Evolutionary conservation across 495 filamentous ascomycete species (phyloP).

Genomic region (Xylaria castorea): DNA sequence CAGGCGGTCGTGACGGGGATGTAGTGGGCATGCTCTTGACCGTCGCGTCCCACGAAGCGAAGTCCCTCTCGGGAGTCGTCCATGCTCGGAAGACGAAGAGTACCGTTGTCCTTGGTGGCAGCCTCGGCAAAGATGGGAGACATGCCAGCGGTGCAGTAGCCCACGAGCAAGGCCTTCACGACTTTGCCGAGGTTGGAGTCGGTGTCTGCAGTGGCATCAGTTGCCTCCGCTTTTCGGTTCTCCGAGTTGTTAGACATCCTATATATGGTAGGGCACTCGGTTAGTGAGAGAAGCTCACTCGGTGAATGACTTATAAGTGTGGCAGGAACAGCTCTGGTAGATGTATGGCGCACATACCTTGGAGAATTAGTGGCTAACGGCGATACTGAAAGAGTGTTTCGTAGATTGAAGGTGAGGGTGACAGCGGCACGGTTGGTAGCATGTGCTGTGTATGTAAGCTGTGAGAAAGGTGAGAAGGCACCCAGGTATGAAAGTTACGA

Average conservation of each 20-base stretch:
- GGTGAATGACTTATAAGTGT: background rate
- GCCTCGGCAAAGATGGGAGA: slow-evolving; percentile 10
- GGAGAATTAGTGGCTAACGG: background rate
- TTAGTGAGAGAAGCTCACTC: background rate
- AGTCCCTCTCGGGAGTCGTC: background rate
- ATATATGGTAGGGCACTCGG: background rate
- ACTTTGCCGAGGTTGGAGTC: background rate
- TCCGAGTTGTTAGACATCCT: slow-evolving; percentile 4
- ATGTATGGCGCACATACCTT: background rate
- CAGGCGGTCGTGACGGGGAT: background rate
- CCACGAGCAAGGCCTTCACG: slow-evolving; percentile 10
- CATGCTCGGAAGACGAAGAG: background rate
- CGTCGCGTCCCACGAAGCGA: slow-evolving; percentile 10
- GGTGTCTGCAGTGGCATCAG: slow-evolving; percentile 3
- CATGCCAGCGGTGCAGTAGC: background rate
- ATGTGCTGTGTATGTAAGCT: background rate
- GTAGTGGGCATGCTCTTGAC: background rate
- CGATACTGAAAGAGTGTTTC: background rate
- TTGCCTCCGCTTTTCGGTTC: background rate
- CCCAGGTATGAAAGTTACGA: background rate
- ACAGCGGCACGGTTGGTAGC: background rate
- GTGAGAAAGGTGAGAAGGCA: background rate
- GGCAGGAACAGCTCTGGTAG: background rate
- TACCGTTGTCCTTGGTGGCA: background rate
- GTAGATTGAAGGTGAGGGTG: slow-evolving; percentile 1